Percentiles rank a stretch among this genome's conserved stretches.
Conservation (phyloP, 177 flowering plant species). For the Telopea speciosissima region DNA sequence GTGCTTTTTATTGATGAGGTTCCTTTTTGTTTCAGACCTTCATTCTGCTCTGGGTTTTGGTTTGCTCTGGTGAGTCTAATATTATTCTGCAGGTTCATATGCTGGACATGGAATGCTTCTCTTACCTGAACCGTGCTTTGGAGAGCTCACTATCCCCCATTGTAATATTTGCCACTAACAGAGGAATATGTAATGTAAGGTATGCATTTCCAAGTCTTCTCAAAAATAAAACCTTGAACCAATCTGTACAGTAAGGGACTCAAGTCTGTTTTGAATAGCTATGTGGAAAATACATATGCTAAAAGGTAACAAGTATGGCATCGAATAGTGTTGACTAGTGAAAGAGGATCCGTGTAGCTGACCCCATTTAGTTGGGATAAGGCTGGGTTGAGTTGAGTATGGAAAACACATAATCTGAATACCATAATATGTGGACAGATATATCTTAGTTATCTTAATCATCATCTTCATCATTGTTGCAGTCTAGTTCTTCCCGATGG, state of each 20-base stretch:
- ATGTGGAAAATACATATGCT: no score
- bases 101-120: slow-evolving; percentile 3
- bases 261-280: background rate
- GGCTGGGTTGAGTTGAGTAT: background rate
- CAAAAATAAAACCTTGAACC: background rate
- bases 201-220: background rate
- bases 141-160: background rate
- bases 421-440: background rate
- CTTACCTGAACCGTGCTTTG: background rate
- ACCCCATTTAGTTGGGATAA: no score
- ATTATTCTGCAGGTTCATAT: background rate
- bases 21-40: background rate
- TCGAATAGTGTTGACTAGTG: no score
- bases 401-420: background rate
- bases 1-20: slow-evolving; percentile 76
- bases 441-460: no score
- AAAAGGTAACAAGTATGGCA: no score
- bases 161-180: background rate
- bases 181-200: slow-evolving; percentile 3
- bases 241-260: background rate
- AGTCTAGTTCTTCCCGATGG: background rate
- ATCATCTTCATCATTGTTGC: no score
- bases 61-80: background rate
- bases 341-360: no score
- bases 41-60: background rate